phyloP scores from a whole-genome alignment of 78 protist genomes.

The Thecamonas trahens region DNA sequence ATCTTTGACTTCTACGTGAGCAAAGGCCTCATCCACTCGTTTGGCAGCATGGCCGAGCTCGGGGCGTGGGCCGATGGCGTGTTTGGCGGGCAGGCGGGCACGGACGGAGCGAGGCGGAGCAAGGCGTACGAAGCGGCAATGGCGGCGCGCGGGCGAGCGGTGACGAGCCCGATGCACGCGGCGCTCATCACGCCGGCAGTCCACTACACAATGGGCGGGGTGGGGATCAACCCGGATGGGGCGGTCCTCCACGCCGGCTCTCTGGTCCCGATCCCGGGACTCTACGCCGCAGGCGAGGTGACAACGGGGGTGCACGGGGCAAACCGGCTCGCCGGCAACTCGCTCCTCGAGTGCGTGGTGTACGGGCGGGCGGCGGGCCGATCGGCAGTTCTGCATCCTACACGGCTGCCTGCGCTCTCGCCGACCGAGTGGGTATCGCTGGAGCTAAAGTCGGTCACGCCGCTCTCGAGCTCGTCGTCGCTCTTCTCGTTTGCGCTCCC shows the following conservation, averaged over 20 bases:
- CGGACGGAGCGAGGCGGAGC: conserved; percentile 7
- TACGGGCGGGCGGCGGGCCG: conserved; percentile 55
- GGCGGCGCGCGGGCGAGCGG: too few relatives aligned
- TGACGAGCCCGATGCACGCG: conserved; percentile 17
- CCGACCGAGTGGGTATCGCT: too few relatives aligned
- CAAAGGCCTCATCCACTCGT: conserved; percentile 12
- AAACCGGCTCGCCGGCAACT: conserved; percentile 80
- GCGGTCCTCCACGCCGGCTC: conserved; percentile 6
- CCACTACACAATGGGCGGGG: conserved; percentile 84
- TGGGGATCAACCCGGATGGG: conserved; percentile 13
- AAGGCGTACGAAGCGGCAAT: conserved; percentile 15
- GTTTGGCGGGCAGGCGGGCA: neutral
- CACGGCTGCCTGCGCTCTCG: too few relatives aligned
- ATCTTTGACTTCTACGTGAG: conserved; percentile 24
- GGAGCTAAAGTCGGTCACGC: too few relatives aligned
- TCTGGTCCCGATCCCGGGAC: conserved; percentile 35
- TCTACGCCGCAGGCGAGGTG: conserved; percentile 81
- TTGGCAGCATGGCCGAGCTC: conserved; percentile 4
- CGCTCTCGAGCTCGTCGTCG: too few relatives aligned
- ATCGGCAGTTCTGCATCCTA: too few relatives aligned
- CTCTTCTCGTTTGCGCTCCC: neutral
- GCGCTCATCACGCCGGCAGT: conserved; percentile 64
- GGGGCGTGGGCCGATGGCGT: conserved; percentile 34
- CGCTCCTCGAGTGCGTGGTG: conserved; percentile 78
- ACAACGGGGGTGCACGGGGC: conserved; percentile 85